Evolutionary conservation across 805 yeast species (phyloP), one percentile per base, ranked within the genome.

Genomic region (Candida tibetensis): DNA sequence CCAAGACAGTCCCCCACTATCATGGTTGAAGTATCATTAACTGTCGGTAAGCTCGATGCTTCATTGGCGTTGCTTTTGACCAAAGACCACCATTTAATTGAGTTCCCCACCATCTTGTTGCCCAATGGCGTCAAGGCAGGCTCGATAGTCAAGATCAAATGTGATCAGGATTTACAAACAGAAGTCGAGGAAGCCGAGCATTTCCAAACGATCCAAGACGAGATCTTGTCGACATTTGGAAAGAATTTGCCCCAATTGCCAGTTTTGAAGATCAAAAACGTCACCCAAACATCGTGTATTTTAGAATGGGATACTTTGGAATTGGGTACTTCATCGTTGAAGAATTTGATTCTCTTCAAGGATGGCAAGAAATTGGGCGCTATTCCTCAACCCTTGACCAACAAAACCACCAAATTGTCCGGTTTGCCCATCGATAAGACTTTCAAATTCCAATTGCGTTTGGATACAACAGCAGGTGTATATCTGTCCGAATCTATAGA

Each of bases 1-100:
- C n/a, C n/a, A n/a, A n/a, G n/a, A n/a, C n/a, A n/a, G n/a, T n/a
- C n/a, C n/a, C n/a, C n/a, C n/a, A n/a, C n/a, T 21, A 15, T n/a
- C 6, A 83, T 84, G 87, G 95, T 89, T 22, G 93, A 88, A 63
- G 96, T 90, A 8, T 83, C 95, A 30, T 74, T 91, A 27, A 90
- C 97, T 0, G 97, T 93, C 15, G 99, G 98, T 34, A 90, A 90
- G 66, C 72, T 91, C 31, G 99, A 93, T 58, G 96, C 97, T 9
- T 89, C 97, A 2, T 71, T 93, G 59, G 98, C 98, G 21, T 71
- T 93, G 32, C 71, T 93, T 31, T 76, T 95, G 27, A 91, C 99
- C 14, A 77, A 83, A 40, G 93, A 91, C 59, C 98, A 91, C 60
- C 96, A 90, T 57, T 72, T 91, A 44, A 90, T 93, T 47, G 99